phyloP scores from a whole-genome alignment of 176 grass and related monocot species.

The Carex scoparia region DNA sequence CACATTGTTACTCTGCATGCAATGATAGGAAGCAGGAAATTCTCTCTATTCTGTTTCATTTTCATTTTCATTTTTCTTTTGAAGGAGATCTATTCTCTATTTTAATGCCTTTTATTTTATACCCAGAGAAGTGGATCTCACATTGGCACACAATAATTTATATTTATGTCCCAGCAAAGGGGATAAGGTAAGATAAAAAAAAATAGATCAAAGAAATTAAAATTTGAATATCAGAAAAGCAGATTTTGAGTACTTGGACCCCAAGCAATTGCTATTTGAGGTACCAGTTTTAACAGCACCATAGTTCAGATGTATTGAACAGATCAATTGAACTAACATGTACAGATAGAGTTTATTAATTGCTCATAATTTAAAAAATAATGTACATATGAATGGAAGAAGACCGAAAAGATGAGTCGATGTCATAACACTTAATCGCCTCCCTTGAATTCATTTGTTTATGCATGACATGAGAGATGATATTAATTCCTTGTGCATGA shows the following conservation, averaged over 20 bases:
- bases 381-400: not conserved
- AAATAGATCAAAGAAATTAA: not conserved
- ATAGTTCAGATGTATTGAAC: not conserved
- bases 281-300: not conserved
- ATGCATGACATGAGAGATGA: not conserved
- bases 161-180: not conserved
- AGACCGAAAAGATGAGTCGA: not conserved
- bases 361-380: not conserved
- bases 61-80: not conserved
- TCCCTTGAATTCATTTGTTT: not conserved
- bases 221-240: not conserved
- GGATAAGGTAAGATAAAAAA: not conserved
- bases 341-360: not conserved
- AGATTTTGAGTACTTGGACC: not conserved
- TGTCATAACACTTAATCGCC: not conserved
- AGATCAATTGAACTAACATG: not conserved
- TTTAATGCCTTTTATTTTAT: not conserved
- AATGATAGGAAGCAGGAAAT: conserved; percentile 82
- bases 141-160: not conserved
- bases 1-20: conserved; percentile 82
- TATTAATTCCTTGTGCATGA: not conserved
- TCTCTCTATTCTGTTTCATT: not conserved
- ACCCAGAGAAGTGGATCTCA: not conserved
- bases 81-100: not conserved
- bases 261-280: not conserved